phyloP scores from a whole-genome alignment of 345 rosid genomes.

The Brassica napus region DNA sequence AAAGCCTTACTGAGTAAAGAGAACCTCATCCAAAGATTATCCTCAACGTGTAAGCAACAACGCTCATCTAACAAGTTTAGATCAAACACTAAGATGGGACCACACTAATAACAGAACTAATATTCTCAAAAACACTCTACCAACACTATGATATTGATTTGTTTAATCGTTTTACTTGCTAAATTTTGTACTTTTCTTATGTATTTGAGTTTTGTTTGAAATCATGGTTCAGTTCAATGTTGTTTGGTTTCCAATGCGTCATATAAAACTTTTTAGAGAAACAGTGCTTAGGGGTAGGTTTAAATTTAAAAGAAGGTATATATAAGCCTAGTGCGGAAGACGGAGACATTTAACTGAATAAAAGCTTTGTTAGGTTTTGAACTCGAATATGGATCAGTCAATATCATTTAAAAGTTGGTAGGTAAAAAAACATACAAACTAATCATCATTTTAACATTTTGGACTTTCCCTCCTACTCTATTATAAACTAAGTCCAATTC shows the following conservation, averaged over 20 bases:
- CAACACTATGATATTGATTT: neutral
- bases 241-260: neutral
- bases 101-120: neutral
- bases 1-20: neutral
- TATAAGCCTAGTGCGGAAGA: constrained; percentile 32
- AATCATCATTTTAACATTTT: constrained; percentile 24
- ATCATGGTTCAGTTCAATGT: neutral
- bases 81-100: neutral
- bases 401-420: constrained; percentile 36
- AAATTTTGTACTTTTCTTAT: neutral
- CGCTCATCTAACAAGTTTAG: neutral
- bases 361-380: constrained; percentile 32
- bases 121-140: neutral
- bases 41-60: neutral
- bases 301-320: constrained; percentile 11
- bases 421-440: constrained; percentile 14
- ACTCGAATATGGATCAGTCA: constrained; percentile 19
- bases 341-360: constrained; percentile 19
- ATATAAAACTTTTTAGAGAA: constrained; percentile 2
- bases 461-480: constrained; percentile 11
- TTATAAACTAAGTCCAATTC: neutral
- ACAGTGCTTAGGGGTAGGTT: constrained; percentile 18
- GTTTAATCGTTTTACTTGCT: neutral
- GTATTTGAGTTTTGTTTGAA: neutral
- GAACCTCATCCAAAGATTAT: neutral